Percentiles rank a stretch among this genome's conserved stretches.
These are phyloP conservation scores for Medicago ruthenica DNA, from an alignment of 306 rosid species.

Conservation along the genomic window DNA sequence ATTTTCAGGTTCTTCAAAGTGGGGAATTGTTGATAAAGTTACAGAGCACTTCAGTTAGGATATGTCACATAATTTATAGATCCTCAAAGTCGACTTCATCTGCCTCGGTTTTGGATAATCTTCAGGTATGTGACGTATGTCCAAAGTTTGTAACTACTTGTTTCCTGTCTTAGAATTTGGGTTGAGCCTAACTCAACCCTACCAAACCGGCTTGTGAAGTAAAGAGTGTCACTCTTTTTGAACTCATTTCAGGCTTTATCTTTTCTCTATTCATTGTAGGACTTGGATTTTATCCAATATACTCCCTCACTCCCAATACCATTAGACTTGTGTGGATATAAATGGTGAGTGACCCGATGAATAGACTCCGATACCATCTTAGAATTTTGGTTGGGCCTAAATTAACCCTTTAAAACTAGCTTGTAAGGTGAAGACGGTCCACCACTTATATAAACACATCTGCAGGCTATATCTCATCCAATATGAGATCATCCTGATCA, in stretches of 20 bases:
- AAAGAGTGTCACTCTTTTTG: background rate
- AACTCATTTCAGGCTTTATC: background rate
- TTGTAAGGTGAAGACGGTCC: background rate
- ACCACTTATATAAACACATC: background rate
- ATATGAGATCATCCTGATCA: background rate
- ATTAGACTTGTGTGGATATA: background rate
- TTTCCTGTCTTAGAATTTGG: background rate
- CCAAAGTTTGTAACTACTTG: slow-evolving; percentile 36
- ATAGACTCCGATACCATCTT: background rate
- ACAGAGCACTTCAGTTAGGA: slow-evolving; percentile 55
- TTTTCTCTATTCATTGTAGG: background rate
- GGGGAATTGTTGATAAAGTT: slow-evolving; percentile 71
- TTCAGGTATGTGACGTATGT: slow-evolving; percentile 83
- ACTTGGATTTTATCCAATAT: background rate
- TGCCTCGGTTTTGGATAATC: slow-evolving; percentile 55
- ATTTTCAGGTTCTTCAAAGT: slow-evolving; percentile 70
- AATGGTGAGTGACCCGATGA: background rate
- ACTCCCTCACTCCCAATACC: background rate
- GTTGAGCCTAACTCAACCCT: background rate
- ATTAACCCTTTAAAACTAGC: background rate
- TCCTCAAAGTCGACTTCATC: slow-evolving; percentile 58
- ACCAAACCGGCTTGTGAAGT: background rate
- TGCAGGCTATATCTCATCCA: background rate
- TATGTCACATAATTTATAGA: slow-evolving; percentile 62
- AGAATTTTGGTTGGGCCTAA: background rate